Base-by-base conservation (phyloP, 106 monocot species). In the Ottelia alismoides region DNA sequence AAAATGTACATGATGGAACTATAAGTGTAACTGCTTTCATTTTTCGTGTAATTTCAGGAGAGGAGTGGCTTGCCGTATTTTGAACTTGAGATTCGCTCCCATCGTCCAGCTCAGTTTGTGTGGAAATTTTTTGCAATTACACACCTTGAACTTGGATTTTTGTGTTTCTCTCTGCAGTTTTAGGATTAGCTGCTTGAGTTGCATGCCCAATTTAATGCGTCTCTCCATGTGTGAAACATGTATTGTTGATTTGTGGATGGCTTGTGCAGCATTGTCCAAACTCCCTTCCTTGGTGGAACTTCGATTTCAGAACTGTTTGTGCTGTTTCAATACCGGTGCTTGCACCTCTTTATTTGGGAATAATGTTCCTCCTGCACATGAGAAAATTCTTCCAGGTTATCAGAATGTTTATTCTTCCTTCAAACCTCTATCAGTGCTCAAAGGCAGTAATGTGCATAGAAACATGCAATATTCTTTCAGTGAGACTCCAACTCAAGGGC, bases 201-300 rank as follows among this genome's bases (percentile, higher is more conserved):
- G 62, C 57, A 77, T 77, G 76, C 76, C 76, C 22, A 67, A 77
- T 26, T 53, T 77, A 40, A 71, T 62, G 76, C 62, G 51, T 2
- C 47, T 77, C 2, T 77, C 76, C 30, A 57, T 77, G 76, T 77
- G 76, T 54, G 71, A 53, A 49, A 77, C 76, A 66, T 44, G 53
- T 16, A 63, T 77, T 19, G 20, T 71, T 22, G 63, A 77, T 57
- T 58, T 77, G 21, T 77, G 66, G 61, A 71, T 53, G 53, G 49
- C 71, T 45, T 58, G 66, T 48, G 61, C 76, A 58, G 45, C 67
- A 52, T 48, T 77, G 20, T 71, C 61, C 46, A 67, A 71, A 43
- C 71, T 77, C 12, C 66, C 58, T 45, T 77, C 71, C 22, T 58
- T 77, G 62, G 58, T 67, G 17, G 71, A 77, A 58, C 62, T 77